Evolutionary conservation across 2,329 filamentous ascomycete species (phyloP).

Genomic region (Fusarium metavorans): DNA sequence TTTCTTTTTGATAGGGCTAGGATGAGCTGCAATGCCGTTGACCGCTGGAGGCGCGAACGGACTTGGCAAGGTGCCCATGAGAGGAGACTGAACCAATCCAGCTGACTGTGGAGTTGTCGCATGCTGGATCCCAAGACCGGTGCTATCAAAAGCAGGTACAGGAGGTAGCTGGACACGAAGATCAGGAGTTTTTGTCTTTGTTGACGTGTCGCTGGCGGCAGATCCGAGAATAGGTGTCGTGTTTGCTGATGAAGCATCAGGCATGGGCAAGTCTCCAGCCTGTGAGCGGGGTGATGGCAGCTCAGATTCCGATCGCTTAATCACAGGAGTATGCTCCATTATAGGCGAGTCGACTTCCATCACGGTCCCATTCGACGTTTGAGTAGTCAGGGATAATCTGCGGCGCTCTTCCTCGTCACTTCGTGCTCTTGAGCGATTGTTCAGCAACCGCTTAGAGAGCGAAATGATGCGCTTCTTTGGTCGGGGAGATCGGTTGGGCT

Average conservation of each 20-base stretch:
- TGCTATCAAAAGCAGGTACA: conserved; percentile 62
- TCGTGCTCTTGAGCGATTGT: conserved; percentile 59
- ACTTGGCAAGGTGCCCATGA: conserved; percentile 56
- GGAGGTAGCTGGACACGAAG: conserved; percentile 69
- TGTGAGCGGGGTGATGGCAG: conserved; percentile 41
- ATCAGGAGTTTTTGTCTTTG: conserved; percentile 58
- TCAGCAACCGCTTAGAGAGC: conserved; percentile 65
- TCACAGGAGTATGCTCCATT: conserved; percentile 45
- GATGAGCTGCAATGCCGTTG: conserved; percentile 60
- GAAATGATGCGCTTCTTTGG: conserved; percentile 64
- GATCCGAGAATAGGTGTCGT: conserved; percentile 29
- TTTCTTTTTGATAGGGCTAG: conserved; percentile 76
- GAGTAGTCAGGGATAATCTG: conserved; percentile 37
- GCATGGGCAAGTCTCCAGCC: conserved; percentile 42
- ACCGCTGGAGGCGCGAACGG: conserved; percentile 57
- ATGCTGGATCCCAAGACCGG: conserved; percentile 49
- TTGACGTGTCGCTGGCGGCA: conserved; percentile 22
- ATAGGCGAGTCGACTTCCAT: conserved; percentile 57
- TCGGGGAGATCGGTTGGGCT: conserved; percentile 49
- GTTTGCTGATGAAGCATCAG: conserved; percentile 49
- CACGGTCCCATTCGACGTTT: conserved; percentile 46
- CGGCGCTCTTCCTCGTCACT: conserved; percentile 55
- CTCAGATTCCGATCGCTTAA: conserved; percentile 36
- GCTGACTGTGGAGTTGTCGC: conserved; percentile 62
- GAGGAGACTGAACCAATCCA: conserved; percentile 63